Conservation (phyloP, 495 filamentous ascomycete species). For the Penicillium steckii region DNA sequence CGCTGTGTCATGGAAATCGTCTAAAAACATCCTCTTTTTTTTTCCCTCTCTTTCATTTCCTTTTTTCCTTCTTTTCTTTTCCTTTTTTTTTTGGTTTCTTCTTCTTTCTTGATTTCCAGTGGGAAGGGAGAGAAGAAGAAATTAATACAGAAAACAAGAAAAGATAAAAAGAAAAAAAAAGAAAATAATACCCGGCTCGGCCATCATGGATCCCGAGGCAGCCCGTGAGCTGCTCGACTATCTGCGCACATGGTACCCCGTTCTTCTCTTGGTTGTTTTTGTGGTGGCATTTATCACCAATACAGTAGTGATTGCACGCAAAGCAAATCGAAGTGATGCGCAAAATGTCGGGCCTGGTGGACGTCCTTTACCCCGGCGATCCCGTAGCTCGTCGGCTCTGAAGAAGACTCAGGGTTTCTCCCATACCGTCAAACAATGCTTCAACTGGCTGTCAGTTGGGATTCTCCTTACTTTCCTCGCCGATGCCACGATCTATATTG, state of each 20-base stretch:
- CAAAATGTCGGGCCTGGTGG: slow-evolving; percentile 67
- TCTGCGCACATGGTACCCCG: slow-evolving; percentile 62
- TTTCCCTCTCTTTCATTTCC: background rate
- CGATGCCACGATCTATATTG: slow-evolving; percentile 70
- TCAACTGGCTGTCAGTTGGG: slow-evolving; percentile 69
- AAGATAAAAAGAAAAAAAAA: too few relatives aligned
- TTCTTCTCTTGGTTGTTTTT: slow-evolving; percentile 67
- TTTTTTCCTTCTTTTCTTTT: slow-evolving; percentile 1
- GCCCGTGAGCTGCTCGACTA: slow-evolving; percentile 46
- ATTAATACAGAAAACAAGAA: background rate
- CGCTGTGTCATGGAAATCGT: slow-evolving; percentile 44
- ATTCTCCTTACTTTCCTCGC: slow-evolving; percentile 70
- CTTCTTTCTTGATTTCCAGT: too few relatives aligned
- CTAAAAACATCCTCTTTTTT: slow-evolving; percentile 22
- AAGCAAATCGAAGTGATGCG: slow-evolving; percentile 35
- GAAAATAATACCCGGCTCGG: slow-evolving; percentile 1
- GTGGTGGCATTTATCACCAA: slow-evolving; percentile 60
- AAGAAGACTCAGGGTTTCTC: slow-evolving; percentile 51
- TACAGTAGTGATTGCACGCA: slow-evolving; percentile 55
- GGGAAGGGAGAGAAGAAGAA: background rate
- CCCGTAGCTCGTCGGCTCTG: slow-evolving; percentile 37
- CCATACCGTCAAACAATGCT: slow-evolving; percentile 59
- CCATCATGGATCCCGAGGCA: slow-evolving; percentile 38
- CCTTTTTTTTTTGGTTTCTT: slow-evolving; percentile 3
- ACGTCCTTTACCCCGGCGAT: slow-evolving; percentile 68